Conservation (phyloP, 805 yeast species). For the Hanseniaspora occidentalis region DNA sequence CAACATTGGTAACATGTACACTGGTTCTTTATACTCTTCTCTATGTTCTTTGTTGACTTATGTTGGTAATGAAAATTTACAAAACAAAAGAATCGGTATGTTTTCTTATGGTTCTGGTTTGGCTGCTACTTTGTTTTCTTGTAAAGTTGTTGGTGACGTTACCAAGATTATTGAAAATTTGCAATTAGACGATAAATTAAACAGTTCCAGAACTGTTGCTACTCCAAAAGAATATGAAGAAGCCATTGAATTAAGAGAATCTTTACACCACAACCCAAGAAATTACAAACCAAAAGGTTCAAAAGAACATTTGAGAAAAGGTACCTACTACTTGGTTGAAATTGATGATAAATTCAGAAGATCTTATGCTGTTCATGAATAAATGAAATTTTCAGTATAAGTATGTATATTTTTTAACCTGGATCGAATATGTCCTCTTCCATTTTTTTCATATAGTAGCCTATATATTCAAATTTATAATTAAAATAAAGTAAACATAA, state of each 20-base stretch:
- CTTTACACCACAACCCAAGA: constrained; percentile 66
- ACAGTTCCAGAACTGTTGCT: constrained; percentile 41
- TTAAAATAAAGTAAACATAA: not conserved
- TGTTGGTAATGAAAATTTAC: constrained; percentile 62
- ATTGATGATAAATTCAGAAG: constrained; percentile 87
- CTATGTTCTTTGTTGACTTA: constrained; percentile 69
- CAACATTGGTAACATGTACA: constrained; percentile 96
- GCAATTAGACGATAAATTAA: constrained; percentile 55
- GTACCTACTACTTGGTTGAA: constrained; percentile 72
- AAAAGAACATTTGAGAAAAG: constrained; percentile 54
- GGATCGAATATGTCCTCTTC: no score
- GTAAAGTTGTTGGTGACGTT: constrained; percentile 71
- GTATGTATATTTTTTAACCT: not conserved
- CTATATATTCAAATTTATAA: not conserved
- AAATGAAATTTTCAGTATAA: constrained; percentile 9
- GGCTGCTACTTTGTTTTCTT: constrained; percentile 80
- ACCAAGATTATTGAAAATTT: constrained; percentile 49
- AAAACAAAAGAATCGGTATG: constrained; percentile 75
- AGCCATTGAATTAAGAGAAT: constrained; percentile 77
- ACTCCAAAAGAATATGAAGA: constrained; percentile 74
- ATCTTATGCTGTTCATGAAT: constrained; percentile 57
- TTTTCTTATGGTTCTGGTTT: constrained; percentile 98
- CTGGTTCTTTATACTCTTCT: constrained; percentile 85
- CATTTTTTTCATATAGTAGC: constrained; percentile 3
- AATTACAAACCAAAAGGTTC: constrained; percentile 69